A percentile compares a stretch with the other conserved stretches of the same genome.
Evolutionary conservation across 257 asterid species (phyloP).

Genomic region (Plantago elongata): DNA sequence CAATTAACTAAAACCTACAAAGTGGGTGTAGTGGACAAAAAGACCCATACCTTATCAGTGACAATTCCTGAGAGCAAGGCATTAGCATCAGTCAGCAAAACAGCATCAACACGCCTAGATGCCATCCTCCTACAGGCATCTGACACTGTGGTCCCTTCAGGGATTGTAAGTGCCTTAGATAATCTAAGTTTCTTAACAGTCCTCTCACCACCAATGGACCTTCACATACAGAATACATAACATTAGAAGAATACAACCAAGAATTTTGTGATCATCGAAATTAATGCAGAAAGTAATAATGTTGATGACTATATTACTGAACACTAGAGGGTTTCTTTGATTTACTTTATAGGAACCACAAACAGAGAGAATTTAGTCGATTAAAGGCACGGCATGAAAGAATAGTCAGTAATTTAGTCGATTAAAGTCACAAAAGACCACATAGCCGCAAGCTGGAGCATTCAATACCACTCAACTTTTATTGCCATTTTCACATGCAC

Average conservation of each 20-base stretch:
- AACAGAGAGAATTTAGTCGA: not conserved
- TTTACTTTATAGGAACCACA: slow-evolving; percentile 1
- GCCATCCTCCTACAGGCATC: slow-evolving; percentile 99
- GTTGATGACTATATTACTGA: not conserved
- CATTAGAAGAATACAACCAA: not conserved
- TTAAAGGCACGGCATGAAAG: not conserved
- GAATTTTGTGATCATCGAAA: not conserved
- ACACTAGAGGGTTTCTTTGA: not conserved
- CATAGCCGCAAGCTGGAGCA: no score
- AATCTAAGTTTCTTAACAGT: slow-evolving; percentile 90
- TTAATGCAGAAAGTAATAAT: slow-evolving; percentile 2
- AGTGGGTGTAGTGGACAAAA: not conserved
- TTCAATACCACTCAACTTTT: no score
- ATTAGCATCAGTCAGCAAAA: slow-evolving; percentile 81
- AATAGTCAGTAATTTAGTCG: not conserved
- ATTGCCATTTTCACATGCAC: no score
- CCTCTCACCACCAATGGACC: slow-evolving; percentile 74
- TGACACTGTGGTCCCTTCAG: slow-evolving; percentile 86
- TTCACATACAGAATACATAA: slow-evolving; percentile 19
- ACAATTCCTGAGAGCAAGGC: slow-evolving; percentile 95
- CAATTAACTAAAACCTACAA: not conserved
- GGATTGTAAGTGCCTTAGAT: slow-evolving; percentile 90
- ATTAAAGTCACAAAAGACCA: no score
- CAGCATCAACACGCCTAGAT: slow-evolving; percentile 81
- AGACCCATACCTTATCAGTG: slow-evolving; percentile 81